Evolutionary conservation across 805 yeast species (phyloP).

Genomic region (Candida vaughaniae): DNA sequence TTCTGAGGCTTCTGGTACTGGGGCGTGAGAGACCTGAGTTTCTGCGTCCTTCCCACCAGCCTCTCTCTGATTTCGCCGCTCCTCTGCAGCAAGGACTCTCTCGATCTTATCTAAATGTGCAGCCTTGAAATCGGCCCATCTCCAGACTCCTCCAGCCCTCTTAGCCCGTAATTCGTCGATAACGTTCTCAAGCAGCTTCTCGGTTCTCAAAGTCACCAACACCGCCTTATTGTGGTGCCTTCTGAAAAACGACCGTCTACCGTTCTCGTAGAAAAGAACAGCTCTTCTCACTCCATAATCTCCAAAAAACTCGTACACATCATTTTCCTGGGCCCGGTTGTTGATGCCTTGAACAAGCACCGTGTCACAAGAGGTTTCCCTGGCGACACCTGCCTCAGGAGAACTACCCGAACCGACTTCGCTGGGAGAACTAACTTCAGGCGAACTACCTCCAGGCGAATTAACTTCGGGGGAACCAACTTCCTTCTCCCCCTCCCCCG

Average conservation of each 20-base stretch:
- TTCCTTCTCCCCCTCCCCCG: neutral
- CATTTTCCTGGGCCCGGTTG: neutral
- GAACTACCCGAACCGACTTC: neutral
- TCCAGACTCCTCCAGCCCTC: conserved; percentile 23
- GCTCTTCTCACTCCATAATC: neutral
- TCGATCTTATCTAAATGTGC: conserved; percentile 45
- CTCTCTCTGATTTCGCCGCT: no score
- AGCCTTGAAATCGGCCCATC: conserved; percentile 32
- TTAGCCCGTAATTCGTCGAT: conserved; percentile 35
- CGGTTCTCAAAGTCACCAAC: conserved; percentile 49
- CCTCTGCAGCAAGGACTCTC: conserved; percentile 47
- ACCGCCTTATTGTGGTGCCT: conserved; percentile 13
- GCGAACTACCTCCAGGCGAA: neutral
- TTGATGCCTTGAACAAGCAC: neutral
- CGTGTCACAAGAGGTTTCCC: neutral
- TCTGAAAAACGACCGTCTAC: neutral
- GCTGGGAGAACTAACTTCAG: neutral
- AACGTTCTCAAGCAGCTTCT: conserved; percentile 41
- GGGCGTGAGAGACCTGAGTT: no score
- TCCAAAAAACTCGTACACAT: neutral
- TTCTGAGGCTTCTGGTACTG: no score
- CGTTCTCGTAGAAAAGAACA: neutral
- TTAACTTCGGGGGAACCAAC: neutral
- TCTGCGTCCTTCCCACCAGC: no score
- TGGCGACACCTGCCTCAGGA: neutral